Percentiles rank a stretch among this genome's conserved stretches.
Conservation (phyloP, 257 asterid genomes). For the Capsicum pubescens region DNA sequence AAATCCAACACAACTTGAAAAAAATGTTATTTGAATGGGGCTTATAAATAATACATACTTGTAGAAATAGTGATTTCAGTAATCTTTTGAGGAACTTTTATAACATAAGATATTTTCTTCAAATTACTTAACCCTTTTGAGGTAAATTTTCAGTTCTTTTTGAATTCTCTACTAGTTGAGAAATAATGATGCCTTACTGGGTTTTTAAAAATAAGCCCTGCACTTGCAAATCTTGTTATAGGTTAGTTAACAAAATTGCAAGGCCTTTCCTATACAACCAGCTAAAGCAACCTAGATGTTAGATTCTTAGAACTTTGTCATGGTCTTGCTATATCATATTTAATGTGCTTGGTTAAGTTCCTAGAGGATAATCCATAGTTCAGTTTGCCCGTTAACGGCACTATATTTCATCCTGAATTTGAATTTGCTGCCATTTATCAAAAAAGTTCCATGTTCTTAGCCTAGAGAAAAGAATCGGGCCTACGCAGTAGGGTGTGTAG, state of each 20-base stretch:
- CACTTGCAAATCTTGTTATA: neutral
- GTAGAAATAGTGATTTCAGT: neutral
- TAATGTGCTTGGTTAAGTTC: neutral
- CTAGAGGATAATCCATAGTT: conserved; percentile 4
- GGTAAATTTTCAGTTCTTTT: neutral
- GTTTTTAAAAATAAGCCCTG: neutral
- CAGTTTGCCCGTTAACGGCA: neutral
- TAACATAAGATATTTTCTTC: neutral
- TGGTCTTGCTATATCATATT: neutral
- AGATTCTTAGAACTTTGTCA: neutral
- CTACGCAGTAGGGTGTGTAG: neutral
- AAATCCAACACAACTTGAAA: neutral
- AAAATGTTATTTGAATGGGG: neutral
- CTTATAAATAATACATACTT: neutral
- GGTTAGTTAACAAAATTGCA: neutral
- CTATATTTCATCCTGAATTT: neutral
- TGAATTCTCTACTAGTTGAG: neutral
- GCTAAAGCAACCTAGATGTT: neutral
- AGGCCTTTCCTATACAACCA: neutral
- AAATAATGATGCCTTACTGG: neutral
- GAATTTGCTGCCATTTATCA: conserved; percentile 1
- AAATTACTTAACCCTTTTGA: neutral
- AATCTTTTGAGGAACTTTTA: neutral
- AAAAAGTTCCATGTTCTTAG: neutral
- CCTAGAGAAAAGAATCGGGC: neutral